Base-by-base conservation (phyloP, 116 monocot species). In the Dioscorea cayenensis region DNA sequence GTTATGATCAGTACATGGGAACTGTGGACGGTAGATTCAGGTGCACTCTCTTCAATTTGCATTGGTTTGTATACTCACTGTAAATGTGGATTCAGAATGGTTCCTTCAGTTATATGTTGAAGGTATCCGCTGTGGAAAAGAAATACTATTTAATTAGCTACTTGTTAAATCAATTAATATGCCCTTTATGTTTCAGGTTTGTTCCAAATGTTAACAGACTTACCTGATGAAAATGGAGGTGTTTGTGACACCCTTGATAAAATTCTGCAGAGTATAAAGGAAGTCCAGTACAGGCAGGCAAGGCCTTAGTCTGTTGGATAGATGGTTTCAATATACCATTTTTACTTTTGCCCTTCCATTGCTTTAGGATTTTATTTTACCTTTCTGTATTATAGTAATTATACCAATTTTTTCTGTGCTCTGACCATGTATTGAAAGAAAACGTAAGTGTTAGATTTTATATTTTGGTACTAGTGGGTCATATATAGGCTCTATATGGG, bases 91-190 rank as follows among this genome's bases (percentile, higher is more conserved):
- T 76, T 90, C 91, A 89, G 91, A 93, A 77, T 93, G 97, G 76
- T 99, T 99, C 72, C 94, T 99, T 71, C 90, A 91, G 62, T 94
- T 93, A 86, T 93, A 89, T 82, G 94, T 99, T 82, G 94, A 91
- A 83, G 97, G 97, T 99, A 62, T 23, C 2, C 10, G 18, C 3
- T 7, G 3, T 23, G 7, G 5, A 62, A 20, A 23, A 11, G 43
- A 43, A 43, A 43, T 43, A 43, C 6, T 23, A 11, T 22, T 22
- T 23, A 20, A 20, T 62, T 2, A 20, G 3, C 23, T 23, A 3
- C 23, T 62, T 55, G 55, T 55, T 55, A 55, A 3, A 11, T 20
- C n/a, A 62, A 23, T 7, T 22, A 23, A 27, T 32, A 23, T 11
- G 70, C 17, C 7, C 12, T 49, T 65, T 69, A 61, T 9, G 32